Conservation (phyloP, 2,329 filamentous ascomycete species). For the Pseudogymnoascus sp. region DNA sequence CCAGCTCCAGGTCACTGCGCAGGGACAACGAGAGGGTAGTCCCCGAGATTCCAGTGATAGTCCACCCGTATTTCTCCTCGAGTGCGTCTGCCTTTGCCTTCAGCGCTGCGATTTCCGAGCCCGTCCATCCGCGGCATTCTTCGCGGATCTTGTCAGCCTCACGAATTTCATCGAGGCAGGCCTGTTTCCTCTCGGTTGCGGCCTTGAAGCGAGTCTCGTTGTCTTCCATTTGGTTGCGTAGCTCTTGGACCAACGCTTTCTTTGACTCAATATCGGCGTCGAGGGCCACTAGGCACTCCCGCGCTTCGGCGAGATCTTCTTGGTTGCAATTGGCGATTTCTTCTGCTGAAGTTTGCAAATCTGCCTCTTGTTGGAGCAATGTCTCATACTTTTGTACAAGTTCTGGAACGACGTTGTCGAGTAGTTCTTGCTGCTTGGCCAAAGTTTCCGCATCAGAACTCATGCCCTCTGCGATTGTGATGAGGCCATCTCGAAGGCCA, state of each 20-base stretch:
- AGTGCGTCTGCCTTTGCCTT: constrained; percentile 63
- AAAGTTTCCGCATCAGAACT: constrained; percentile 62
- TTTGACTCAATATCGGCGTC: constrained; percentile 66
- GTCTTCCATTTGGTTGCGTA: constrained; percentile 60
- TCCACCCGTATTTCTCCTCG: constrained; percentile 64
- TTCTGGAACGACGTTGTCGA: constrained; percentile 60
- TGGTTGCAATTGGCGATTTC: constrained; percentile 76
- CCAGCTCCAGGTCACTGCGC: constrained; percentile 62
- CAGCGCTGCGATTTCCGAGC: constrained; percentile 69
- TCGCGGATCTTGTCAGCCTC: constrained; percentile 79
- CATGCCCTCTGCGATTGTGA: constrained; percentile 71
- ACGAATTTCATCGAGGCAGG: constrained; percentile 66
- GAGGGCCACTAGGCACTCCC: constrained; percentile 57
- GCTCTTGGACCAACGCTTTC: constrained; percentile 56
- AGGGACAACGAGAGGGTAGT: constrained; percentile 68
- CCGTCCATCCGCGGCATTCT: constrained; percentile 83
- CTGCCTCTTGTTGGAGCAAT: constrained; percentile 57
- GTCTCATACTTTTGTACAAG: constrained; percentile 53
- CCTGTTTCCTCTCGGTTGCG: constrained; percentile 58
- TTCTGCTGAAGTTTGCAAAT: constrained; percentile 62
- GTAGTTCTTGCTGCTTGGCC: constrained; percentile 57
- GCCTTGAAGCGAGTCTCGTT: constrained; percentile 59
- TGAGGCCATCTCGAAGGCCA: constrained; percentile 72
- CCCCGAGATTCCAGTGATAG: constrained; percentile 56
- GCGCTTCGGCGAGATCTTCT: constrained; percentile 65